Base-by-base conservation (phyloP, 495 filamentous ascomycete species). In the Xylona heveae region DNA sequence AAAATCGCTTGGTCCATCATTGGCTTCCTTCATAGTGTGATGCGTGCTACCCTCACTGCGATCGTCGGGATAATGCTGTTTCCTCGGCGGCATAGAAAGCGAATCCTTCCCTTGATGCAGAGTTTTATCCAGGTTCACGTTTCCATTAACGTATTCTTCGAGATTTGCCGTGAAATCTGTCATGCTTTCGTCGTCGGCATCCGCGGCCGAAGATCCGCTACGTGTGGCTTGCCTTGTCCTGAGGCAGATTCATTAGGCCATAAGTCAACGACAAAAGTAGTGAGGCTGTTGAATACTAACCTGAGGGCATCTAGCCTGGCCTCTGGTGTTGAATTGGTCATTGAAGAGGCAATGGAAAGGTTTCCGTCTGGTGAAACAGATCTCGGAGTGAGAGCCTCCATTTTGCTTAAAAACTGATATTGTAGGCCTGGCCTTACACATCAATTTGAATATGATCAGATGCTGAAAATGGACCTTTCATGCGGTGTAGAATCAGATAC, bases 141-240 rank as follows among this genome's bases (percentile, higher is more conserved):
- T 3, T 6, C 29, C 33, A 10, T 35, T 35, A 6, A 35, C 17
- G 14, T 35, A 35, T 31, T 2, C 17, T 7, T 7, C 3, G 3
- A 35, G 20, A 17, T 35, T 28, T 6, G 7, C 30, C 3, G 33
- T 35, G 8, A 35, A 36, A 17, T 35, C 33, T 10, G 20, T 19
- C 22, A 12, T 3, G 6, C 33, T 13, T 10, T 10, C 10, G 20
- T 24, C 10, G 10, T 33, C n/a, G 31, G 15, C 20, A 19, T 33
- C n/a, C n/a, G n/a, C n/a, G n/a, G n/a, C n/a, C n/a, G n/a, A n/a
- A n/a, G n/a, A n/a, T n/a, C n/a, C n/a, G n/a, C n/a, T n/a, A n/a
- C n/a, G n/a, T 27, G 19, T 24, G n/a, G 16, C 2, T 33, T 20
- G 2, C 15, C 18, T 33, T 27, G 9, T 9, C 2, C 14, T 19